A percentile compares a stretch with the other conserved stretches of the same genome.
These are phyloP conservation scores for Trichaptum fuscoviolaceum DNA, from an alignment of 768 basidiomycete genomes.

Conservation along the genomic window DNA sequence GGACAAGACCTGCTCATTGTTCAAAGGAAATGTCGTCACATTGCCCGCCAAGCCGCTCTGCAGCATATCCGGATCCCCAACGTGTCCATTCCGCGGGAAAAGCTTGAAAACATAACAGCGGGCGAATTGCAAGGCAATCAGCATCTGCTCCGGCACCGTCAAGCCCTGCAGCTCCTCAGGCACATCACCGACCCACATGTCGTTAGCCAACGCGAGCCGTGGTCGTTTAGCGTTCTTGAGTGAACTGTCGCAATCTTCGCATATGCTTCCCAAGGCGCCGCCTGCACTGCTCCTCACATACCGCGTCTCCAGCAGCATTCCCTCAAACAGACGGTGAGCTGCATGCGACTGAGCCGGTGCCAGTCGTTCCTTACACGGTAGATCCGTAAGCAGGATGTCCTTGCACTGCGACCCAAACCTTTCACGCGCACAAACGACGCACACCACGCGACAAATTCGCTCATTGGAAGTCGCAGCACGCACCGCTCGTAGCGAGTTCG, in stretches of 20 bases:
- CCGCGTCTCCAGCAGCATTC: no score
- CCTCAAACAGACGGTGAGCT: no score
- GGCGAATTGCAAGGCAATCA: slow-evolving; percentile 29
- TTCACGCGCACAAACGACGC: no score
- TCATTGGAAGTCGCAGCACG: no score
- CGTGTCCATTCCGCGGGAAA: slow-evolving; percentile 23
- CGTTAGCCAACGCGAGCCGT: slow-evolving; percentile 28
- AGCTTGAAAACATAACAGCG: slow-evolving; percentile 32
- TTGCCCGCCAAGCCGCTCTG: slow-evolving; percentile 31
- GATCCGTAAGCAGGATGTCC: no score
- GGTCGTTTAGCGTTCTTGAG: slow-evolving; percentile 13
- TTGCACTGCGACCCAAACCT: no score
- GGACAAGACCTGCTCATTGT: slow-evolving; percentile 20
- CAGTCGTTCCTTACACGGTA: no score
- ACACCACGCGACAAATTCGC: no score
- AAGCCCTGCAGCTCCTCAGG: slow-evolving; percentile 25
- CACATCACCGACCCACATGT: slow-evolving; percentile 32
- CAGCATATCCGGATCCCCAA: slow-evolving; percentile 10
- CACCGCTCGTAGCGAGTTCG: no score
- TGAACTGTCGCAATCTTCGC: neutral
- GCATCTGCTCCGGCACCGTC: slow-evolving; percentile 32
- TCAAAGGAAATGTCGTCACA: slow-evolving; percentile 27
- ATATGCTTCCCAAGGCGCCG: neutral
- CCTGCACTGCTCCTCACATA: no score
- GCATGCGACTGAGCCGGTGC: no score